These are phyloP conservation scores for Leucocoprinus leucothites DNA, from an alignment of 768 basidiomycete genomes.

Conservation along the genomic window DNA sequence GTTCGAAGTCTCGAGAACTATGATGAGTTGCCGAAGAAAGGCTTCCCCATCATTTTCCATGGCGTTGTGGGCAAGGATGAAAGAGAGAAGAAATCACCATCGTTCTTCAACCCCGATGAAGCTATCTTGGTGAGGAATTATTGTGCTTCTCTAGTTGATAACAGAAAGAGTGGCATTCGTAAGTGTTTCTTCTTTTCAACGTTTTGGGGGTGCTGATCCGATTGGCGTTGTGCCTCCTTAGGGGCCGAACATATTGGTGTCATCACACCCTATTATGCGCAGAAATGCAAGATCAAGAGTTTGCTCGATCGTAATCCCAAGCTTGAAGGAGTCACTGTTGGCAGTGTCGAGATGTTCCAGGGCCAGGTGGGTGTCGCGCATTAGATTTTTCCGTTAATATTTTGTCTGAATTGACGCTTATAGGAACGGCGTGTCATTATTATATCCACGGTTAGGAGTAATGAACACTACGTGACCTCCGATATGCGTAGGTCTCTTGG, in stretches of 20 bases:
- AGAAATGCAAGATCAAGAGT: slow-evolving; percentile 48
- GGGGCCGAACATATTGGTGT: slow-evolving; percentile 52
- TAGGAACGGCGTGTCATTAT: slow-evolving; percentile 58
- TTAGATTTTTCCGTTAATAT: neutral
- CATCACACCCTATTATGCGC: slow-evolving; percentile 69
- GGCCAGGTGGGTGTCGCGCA: slow-evolving; percentile 45
- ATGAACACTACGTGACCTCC: slow-evolving; percentile 42
- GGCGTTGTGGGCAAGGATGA: slow-evolving; percentile 51
- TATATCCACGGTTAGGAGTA: slow-evolving; percentile 58
- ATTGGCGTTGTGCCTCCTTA: too few species aligned
- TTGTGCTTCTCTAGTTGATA: slow-evolving; percentile 27
- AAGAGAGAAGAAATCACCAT: slow-evolving; percentile 53
- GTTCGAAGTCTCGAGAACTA: slow-evolving; percentile 35
- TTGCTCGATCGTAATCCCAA: slow-evolving; percentile 27
- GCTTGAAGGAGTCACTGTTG: slow-evolving; percentile 49
- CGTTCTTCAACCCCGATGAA: slow-evolving; percentile 63
- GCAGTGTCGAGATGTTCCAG: slow-evolving; percentile 69
- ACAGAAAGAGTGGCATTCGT: slow-evolving; percentile 40
- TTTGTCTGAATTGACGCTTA: slow-evolving; percentile 3
- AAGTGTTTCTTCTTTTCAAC: slow-evolving; percentile 15
- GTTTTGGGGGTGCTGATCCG: neutral
- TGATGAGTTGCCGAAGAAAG: slow-evolving; percentile 33
- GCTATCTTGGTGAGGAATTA: slow-evolving; percentile 50
- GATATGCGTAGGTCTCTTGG: slow-evolving; percentile 56
- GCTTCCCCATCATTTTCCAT: slow-evolving; percentile 59